Conservation (phyloP, 2,329 filamentous ascomycete genomes). For the Fusarium mexicanum region DNA sequence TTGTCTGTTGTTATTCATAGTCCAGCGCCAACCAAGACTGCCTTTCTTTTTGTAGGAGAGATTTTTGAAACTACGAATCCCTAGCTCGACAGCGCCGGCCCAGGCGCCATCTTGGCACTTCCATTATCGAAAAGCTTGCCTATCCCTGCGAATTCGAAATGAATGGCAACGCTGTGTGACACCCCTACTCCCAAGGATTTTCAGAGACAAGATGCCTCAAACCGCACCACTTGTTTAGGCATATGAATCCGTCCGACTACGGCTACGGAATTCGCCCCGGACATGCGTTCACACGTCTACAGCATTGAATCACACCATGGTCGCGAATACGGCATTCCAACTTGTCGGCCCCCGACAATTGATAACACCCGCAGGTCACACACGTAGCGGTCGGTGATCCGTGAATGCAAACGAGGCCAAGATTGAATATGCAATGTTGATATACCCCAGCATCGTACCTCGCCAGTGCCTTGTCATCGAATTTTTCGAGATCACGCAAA, state of each 20-base stretch:
- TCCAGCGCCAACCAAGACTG: constrained; percentile 14
- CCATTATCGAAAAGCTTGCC: constrained; percentile 30
- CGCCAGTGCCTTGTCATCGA: constrained; percentile 1
- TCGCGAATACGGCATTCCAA: constrained; percentile 22
- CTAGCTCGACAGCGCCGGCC: constrained; percentile 3
- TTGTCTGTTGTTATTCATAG: constrained; percentile 19
- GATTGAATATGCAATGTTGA: background rate
- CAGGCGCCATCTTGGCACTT: constrained; percentile 21
- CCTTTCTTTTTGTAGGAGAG: constrained; percentile 1
- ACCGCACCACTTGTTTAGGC: constrained; percentile 21
- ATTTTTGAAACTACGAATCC: constrained; percentile 1
- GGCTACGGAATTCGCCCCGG: constrained; percentile 29
- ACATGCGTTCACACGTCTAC: constrained; percentile 29
- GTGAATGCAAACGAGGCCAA: constrained; percentile 4
- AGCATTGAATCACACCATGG: constrained; percentile 33
- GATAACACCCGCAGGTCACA: constrained; percentile 14
- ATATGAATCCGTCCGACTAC: constrained; percentile 19
- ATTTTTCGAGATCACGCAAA: constrained; percentile 1
- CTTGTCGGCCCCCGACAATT: constrained; percentile 12
- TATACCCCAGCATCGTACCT: background rate
- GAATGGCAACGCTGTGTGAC: constrained; percentile 27
- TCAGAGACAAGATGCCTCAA: constrained; percentile 23
- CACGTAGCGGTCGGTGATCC: constrained; percentile 6
- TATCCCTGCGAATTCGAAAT: constrained; percentile 22
- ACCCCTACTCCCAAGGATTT: constrained; percentile 12